Percentiles rank a stretch among this genome's conserved stretches.
These are phyloP conservation scores for Vigna hirtella DNA, from an alignment of 306 rosid species.

Conservation along the genomic window DNA sequence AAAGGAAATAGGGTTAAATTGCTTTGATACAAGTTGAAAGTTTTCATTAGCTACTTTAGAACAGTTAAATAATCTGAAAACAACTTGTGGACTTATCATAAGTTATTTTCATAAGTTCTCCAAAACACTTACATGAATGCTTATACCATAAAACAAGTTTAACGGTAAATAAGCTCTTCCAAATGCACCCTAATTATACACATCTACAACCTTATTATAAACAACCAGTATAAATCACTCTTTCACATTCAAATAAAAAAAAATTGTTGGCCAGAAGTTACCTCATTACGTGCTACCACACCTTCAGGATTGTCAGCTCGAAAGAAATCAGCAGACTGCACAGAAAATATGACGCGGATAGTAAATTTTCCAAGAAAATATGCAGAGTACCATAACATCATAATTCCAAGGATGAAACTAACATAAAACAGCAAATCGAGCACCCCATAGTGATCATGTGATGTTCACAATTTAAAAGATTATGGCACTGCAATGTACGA, in stretches of 20 bases:
- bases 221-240: constrained; percentile 14
- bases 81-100: background rate
- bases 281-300: constrained; percentile 97
- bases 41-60: background rate
- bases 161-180: background rate
- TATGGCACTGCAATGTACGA: background rate
- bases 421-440: constrained; percentile 2
- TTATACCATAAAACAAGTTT: background rate
- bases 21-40: background rate
- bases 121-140: background rate
- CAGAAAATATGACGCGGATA: constrained; percentile 34
- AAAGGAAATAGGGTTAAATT: background rate
- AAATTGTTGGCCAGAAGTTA: constrained; percentile 44
- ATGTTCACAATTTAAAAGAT: constrained; percentile 12
- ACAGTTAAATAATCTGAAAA: background rate
- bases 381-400: constrained; percentile 30
- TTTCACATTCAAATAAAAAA: constrained; percentile 19
- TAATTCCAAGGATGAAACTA: constrained; percentile 26
- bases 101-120: background rate
- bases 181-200: background rate
- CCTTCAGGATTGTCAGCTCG: constrained; percentile 98
- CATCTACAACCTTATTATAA: background rate
- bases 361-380: constrained; percentile 29
- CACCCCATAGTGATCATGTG: constrained; percentile 28
- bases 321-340: constrained; percentile 96